Base-by-base conservation (phyloP, 176 grass and related monocot species). In the Hsuehochloa calcarea region DNA sequence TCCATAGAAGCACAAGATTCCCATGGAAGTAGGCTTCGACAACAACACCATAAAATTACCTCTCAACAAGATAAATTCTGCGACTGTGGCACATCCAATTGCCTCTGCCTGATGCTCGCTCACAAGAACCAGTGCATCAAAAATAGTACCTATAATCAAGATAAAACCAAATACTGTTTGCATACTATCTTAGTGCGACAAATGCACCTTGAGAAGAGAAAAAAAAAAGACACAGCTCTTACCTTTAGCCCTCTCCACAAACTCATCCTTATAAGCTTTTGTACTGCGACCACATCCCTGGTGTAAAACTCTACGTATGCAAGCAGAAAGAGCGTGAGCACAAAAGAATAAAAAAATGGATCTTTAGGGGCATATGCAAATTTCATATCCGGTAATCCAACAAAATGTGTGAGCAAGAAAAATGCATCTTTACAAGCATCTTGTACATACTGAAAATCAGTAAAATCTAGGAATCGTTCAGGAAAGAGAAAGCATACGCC, bases 161-260 rank as follows among this genome's bases (percentile, higher is more conserved):
- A 83, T 38, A 23, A 81, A 87, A 88, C 8, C 34, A 80, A 52
- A 63, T 35, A 35, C n/a, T 26, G 17, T 50, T 61, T 75, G 54
- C 6, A 50, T 11, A 68, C 12, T 15, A 74, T 62, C 66, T n/a
- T 72, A 79, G 23, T 58, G 20, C 51, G 12, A 58, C 8, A 79
- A 75, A 62, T 54, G 39, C 17, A 84, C 61, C 38, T 2, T 40
- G 20, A 13, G 46, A 83, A 62, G 23, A 61, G 23, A 5, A 5
- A 17, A n/a, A n/a, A n/a, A 40, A 46, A 50, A 16, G 23, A 15
- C 31, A 65, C 16, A 74, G 8, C 0, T 79, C 34, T 87, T 49
- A 93, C 93, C 91, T 95, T 95, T 95, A 65, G 86, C 82, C 52
- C 26, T 89, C 47, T 84, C 70, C 35, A 90, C 90, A 61, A 98